A percentile compares a stretch with the other conserved stretches of the same genome.
Evolutionary conservation across 2,329 filamentous ascomycete genomes (phyloP).

Genomic region (Periconia digitata): DNA sequence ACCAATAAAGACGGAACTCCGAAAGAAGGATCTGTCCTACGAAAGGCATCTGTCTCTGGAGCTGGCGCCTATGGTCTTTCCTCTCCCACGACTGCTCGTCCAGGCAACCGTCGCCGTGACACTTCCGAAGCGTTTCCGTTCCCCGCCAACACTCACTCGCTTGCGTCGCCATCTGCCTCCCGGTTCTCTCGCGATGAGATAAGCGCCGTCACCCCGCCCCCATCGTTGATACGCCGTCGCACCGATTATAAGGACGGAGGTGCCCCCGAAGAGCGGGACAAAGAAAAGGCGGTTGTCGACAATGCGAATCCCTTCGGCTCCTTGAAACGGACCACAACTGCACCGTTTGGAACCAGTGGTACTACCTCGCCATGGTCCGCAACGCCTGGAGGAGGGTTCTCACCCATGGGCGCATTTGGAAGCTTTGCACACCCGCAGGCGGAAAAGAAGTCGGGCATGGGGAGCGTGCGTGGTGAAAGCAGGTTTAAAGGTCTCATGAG

Average conservation of each 20-base stretch:
- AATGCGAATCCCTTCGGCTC: slow-evolving; percentile 52
- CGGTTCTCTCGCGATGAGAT: slow-evolving; percentile 67
- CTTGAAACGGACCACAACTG: slow-evolving; percentile 59
- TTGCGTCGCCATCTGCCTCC: slow-evolving; percentile 62
- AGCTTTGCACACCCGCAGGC: slow-evolving; percentile 67
- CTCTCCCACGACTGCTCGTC: slow-evolving; percentile 73
- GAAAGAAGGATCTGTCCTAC: slow-evolving; percentile 62
- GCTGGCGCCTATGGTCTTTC: slow-evolving; percentile 67
- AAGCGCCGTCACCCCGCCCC: slow-evolving; percentile 61
- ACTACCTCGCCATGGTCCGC: slow-evolving; percentile 61
- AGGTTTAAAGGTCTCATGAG: slow-evolving; percentile 82
- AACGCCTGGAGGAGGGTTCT: slow-evolving; percentile 63
- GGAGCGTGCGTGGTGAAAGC: slow-evolving; percentile 72
- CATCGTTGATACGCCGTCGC: slow-evolving; percentile 61
- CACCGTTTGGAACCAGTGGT: slow-evolving; percentile 54
- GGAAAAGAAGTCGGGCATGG: slow-evolving; percentile 72
- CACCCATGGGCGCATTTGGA: slow-evolving; percentile 83
- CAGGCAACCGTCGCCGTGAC: slow-evolving; percentile 78
- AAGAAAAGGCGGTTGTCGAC: slow-evolving; percentile 48
- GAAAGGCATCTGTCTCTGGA: slow-evolving; percentile 80
- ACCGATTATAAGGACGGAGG: slow-evolving; percentile 62
- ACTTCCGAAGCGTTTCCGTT: slow-evolving; percentile 70
- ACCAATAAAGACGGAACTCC: slow-evolving; percentile 62
- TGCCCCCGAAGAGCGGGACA: slow-evolving; percentile 54
- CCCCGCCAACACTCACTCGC: slow-evolving; percentile 53